Evolutionary conservation across 768 basidiomycete genomes (phyloP).

Genomic region (Lepiota brunneoincarnata): DNA sequence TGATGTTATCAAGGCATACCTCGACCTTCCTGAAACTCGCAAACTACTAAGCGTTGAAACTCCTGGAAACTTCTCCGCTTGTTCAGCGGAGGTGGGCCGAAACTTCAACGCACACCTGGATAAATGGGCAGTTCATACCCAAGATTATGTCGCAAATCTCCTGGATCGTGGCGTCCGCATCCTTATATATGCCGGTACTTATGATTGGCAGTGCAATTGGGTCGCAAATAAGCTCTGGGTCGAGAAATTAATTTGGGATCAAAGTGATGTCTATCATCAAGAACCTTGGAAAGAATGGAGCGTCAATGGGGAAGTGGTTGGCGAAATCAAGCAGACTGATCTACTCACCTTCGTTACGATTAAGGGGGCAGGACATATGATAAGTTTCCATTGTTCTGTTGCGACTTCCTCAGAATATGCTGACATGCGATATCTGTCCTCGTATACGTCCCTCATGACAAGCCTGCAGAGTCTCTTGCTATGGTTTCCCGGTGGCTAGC

Average conservation of each 20-base stretch:
- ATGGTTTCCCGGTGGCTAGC: slow-evolving; percentile 69
- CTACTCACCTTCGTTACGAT: slow-evolving; percentile 38
- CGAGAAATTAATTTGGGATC: slow-evolving; percentile 71
- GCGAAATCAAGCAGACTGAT: slow-evolving; percentile 51
- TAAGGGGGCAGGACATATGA: slow-evolving; percentile 54
- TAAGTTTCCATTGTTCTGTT: slow-evolving; percentile 31
- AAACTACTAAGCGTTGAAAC: slow-evolving; percentile 53
- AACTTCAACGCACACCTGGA: slow-evolving; percentile 59
- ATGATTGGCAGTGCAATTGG: slow-evolving; percentile 82
- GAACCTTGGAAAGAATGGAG: slow-evolving; percentile 47
- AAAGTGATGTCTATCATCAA: slow-evolving; percentile 43
- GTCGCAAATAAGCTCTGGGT: slow-evolving; percentile 78
- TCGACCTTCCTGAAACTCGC: slow-evolving; percentile 53
- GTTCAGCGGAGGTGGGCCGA: slow-evolving; percentile 46
- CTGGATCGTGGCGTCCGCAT: slow-evolving; percentile 76
- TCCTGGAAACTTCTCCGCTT: slow-evolving; percentile 52
- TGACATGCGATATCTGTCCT: slow-evolving; percentile 16
- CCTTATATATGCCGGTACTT: slow-evolving; percentile 72
- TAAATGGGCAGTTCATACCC: slow-evolving; percentile 53
- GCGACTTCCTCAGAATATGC: not conserved
- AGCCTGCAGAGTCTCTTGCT: slow-evolving; percentile 58
- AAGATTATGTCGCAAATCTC: slow-evolving; percentile 64
- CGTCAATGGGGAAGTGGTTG: slow-evolving; percentile 51
- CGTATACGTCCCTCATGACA: slow-evolving; percentile 64
- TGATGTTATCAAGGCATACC: slow-evolving; percentile 46